phyloP scores from a whole-genome alignment of 1,284 basidiomycete species.

The Meripilus lineatus region DNA sequence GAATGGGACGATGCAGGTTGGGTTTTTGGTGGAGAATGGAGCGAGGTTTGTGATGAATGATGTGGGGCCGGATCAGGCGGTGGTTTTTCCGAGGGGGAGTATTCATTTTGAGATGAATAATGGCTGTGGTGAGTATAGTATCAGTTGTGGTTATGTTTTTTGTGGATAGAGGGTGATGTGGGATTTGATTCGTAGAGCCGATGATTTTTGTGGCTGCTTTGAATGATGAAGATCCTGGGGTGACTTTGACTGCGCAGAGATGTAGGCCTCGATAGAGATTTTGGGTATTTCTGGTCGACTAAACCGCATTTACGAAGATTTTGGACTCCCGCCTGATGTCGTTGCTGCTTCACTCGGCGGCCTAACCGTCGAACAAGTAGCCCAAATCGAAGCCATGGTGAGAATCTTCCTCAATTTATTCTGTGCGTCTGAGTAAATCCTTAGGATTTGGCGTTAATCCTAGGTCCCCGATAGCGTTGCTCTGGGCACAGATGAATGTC shows the following conservation, averaged over 20 bases:
- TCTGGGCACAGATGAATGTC: conserved; percentile 15
- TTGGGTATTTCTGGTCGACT: not conserved
- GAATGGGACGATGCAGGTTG: conserved; percentile 22
- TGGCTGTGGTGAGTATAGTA: conserved; percentile 19
- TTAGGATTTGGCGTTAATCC: not conserved
- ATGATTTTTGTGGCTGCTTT: conserved; percentile 22
- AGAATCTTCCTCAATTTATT: not conserved
- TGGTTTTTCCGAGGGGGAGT: conserved; percentile 24
- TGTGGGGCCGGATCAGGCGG: conserved; percentile 19
- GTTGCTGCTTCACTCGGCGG: conserved; percentile 21
- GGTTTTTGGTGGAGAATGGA: conserved; percentile 26
- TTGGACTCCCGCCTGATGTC: conserved; percentile 26
- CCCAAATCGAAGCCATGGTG: conserved; percentile 17
- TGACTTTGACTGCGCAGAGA: conserved; percentile 20
- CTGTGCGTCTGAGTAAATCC: too few relatives aligned
- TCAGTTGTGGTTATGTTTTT: not conserved
- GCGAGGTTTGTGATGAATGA: conserved; percentile 25
- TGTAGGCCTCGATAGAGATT: conserved; percentile 14
- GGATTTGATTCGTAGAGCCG: not conserved
- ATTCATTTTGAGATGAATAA: conserved; percentile 27
- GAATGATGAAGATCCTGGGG: conserved; percentile 25
- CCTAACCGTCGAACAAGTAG: conserved; percentile 21
- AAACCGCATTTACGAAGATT: conserved; percentile 8
- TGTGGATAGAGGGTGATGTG: not conserved
- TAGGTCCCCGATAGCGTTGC: conserved; percentile 19